phyloP scores from a whole-genome alignment of 495 filamentous ascomycete species.

The Penicillium longicatenatum region DNA sequence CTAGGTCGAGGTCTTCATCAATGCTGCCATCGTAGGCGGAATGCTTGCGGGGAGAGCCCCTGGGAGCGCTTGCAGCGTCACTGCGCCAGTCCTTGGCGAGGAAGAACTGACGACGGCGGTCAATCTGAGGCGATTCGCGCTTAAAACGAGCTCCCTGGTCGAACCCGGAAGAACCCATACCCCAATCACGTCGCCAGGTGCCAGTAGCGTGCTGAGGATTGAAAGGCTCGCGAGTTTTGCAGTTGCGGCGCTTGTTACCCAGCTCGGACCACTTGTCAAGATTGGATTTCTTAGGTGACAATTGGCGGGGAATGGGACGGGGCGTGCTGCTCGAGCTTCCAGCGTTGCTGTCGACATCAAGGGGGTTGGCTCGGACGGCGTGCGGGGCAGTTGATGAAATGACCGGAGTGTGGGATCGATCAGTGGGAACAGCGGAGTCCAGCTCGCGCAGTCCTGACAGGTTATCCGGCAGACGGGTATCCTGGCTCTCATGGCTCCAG shows the following conservation, averaged over 20 bases:
- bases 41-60: slow-evolving; percentile 30
- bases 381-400: slow-evolving; percentile 22
- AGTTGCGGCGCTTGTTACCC: slow-evolving; percentile 75
- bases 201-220: slow-evolving; percentile 44
- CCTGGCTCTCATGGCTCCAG: slow-evolving; percentile 76
- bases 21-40: slow-evolving; percentile 54
- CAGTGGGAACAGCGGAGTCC: slow-evolving; percentile 54
- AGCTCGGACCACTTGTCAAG: slow-evolving; percentile 87
- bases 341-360: slow-evolving; percentile 58
- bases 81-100: slow-evolving; percentile 68
- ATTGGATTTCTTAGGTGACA: slow-evolving; percentile 53
- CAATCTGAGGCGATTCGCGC: slow-evolving; percentile 44
- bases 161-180: slow-evolving; percentile 55
- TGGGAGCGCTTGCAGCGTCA: slow-evolving; percentile 38
- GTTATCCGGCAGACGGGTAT: slow-evolving; percentile 32
- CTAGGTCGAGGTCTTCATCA: slow-evolving; percentile 81
- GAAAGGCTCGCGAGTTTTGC: slow-evolving; percentile 50
- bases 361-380: slow-evolving; percentile 43
- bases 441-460: slow-evolving; percentile 40
- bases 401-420: slow-evolving; percentile 25
- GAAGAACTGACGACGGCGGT: slow-evolving; percentile 42
- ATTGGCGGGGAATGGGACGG: slow-evolving; percentile 48
- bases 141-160: slow-evolving; percentile 51
- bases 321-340: slow-evolving; percentile 67
- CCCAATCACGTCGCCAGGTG: slow-evolving; percentile 53